Evolutionary conservation across 495 filamentous ascomycete species (phyloP).

Genomic region (Thermothielavioides terrestris): DNA sequence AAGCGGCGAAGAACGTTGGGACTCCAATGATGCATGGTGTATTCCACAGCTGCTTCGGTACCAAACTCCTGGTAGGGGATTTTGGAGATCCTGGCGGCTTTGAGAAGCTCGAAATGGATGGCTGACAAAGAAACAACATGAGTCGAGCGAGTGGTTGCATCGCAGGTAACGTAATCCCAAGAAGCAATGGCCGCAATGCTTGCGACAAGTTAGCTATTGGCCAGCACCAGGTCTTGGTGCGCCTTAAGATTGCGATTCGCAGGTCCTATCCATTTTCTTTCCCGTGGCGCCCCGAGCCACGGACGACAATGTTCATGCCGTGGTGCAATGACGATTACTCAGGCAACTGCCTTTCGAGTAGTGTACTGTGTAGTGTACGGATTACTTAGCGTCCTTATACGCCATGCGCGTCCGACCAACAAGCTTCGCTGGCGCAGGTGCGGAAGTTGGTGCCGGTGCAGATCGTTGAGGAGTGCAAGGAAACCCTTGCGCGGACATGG

Average conservation of each 20-base stretch:
- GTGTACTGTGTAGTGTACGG: too few species aligned
- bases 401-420: neutral
- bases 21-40: too few species aligned
- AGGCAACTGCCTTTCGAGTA: too few species aligned
- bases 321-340: neutral
- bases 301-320: too few species aligned
- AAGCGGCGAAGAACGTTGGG: too few species aligned
- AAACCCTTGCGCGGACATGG: neutral
- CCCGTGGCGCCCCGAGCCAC: too few species aligned
- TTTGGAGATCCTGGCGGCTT: too few species aligned
- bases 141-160: neutral
- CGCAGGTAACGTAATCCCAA: neutral
- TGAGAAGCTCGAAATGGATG: too few species aligned
- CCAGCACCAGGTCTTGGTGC: neutral
- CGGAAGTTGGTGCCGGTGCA: neutral
- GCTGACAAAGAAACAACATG: too few species aligned
- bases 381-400: neutral
- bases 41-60: too few species aligned
- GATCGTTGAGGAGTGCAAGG: neutral
- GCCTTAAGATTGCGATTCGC: conserved; percentile 7
- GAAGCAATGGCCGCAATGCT: neutral
- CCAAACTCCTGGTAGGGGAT: too few species aligned
- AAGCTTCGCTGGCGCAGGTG: neutral
- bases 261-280: too few species aligned
- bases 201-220: neutral